Conservation (phyloP, 192 early-diverging fungal species). For the Powellomyces hirtus region DNA sequence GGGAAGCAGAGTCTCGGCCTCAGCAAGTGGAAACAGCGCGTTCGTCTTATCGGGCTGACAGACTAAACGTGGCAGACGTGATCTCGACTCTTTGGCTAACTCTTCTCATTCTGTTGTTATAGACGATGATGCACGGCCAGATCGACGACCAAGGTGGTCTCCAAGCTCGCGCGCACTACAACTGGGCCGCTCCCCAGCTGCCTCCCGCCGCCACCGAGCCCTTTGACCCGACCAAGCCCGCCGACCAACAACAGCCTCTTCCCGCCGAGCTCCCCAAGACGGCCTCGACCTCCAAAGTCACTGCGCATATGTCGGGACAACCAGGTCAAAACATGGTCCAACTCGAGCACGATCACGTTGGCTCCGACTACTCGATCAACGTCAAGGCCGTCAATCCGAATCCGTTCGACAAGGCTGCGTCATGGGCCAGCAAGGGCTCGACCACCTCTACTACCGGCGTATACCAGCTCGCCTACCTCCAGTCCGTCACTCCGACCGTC, state of each 20-base stretch:
- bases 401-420: constrained; percentile 60
- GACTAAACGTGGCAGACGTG: no score
- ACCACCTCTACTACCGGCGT: constrained; percentile 70
- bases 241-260: constrained; percentile 27
- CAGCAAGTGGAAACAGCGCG: no score
- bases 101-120: constrained; percentile 4
- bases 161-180: constrained; percentile 77
- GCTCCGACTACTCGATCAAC: constrained; percentile 83
- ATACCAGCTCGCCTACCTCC: constrained; percentile 82
- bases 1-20: no score
- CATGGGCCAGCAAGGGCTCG: constrained; percentile 31
- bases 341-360: constrained; percentile 89
- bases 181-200: constrained; percentile 63
- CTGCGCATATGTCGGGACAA: constrained; percentile 57
- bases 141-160: constrained; percentile 91
- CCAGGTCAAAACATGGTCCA: constrained; percentile 89
- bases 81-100: no score
- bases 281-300: constrained; percentile 47
- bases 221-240: constrained; percentile 33
- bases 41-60: no score
- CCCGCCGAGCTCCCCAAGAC: constrained; percentile 29
- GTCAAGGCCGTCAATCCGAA: constrained; percentile 96
- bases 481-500: constrained; percentile 81
- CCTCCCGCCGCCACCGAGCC: constrained; percentile 28
- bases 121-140: constrained; percentile 89